Evolutionary conservation across 1,284 basidiomycete species (phyloP).

Genomic region (Puccinia triticina): DNA sequence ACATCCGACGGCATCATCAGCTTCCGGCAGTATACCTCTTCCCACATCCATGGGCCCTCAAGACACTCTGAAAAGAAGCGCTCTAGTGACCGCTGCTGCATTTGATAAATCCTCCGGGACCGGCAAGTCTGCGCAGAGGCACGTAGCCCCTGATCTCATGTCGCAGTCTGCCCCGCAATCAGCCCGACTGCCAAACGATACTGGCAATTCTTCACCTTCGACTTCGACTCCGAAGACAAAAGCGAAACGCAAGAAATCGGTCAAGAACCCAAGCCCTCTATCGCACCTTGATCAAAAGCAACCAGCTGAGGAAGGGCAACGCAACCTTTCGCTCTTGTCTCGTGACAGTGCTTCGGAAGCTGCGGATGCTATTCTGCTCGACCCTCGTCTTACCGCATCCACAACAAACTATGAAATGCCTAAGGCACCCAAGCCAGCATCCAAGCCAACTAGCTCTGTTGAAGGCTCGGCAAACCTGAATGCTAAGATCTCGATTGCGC

Average conservation of each 20-base stretch:
- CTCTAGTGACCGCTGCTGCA: neutral
- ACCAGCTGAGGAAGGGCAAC: neutral
- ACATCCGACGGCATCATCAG: neutral
- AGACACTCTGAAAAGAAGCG: neutral
- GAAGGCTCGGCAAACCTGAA: neutral
- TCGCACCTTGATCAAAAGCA: neutral
- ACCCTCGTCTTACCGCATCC: neutral
- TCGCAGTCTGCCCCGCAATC: neutral
- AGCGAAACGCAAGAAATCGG: constrained; percentile 20
- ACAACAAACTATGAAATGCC: neutral
- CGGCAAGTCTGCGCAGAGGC: neutral
- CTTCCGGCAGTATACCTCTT: neutral
- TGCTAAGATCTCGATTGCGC: neutral
- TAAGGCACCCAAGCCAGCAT: neutral
- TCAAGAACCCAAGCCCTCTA: neutral
- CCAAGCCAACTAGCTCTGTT: neutral
- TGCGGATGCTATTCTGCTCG: neutral
- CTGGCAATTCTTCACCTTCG: neutral
- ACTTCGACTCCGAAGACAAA: neutral
- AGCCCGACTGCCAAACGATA: neutral
- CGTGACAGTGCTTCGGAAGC: neutral
- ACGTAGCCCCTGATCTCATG: constrained; percentile 11
- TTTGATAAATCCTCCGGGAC: neutral
- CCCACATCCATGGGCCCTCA: neutral
- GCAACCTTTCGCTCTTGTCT: neutral